Evolutionary conservation across 306 rosid genomes (phyloP).

Genomic region (Quillaja saponaria): DNA sequence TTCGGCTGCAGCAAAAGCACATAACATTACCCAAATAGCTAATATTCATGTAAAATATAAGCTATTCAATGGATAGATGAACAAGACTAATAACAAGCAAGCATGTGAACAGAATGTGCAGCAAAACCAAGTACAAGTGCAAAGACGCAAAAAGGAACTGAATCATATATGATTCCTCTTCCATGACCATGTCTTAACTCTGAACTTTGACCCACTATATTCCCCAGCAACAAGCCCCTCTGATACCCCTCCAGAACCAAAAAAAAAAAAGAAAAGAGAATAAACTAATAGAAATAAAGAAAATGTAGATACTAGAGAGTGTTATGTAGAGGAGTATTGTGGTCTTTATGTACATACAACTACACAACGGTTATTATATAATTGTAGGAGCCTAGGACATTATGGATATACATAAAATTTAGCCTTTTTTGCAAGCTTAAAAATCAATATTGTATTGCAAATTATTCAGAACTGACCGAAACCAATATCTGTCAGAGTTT

Average conservation of each 20-base stretch:
- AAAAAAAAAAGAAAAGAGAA: conserved; percentile 1
- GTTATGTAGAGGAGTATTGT: no score
- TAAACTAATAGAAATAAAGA: no score
- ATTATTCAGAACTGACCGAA: background rate
- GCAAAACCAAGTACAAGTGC: background rate
- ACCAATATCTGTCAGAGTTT: background rate
- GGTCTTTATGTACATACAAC: no score
- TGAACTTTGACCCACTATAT: conserved; percentile 11
- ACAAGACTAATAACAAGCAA: conserved; percentile 27
- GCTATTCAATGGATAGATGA: conserved; percentile 16
- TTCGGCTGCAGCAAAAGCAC: conserved; percentile 73
- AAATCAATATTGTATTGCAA: background rate
- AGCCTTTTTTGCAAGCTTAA: no score
- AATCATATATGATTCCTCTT: conserved; percentile 3
- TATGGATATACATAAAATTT: no score
- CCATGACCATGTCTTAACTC: conserved; percentile 6
- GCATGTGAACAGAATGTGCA: conserved; percentile 11
- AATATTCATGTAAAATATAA: conserved; percentile 12
- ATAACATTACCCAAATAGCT: conserved; percentile 32
- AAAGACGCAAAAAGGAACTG: conserved; percentile 12
- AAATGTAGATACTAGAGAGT: no score
- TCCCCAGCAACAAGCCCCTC: conserved; percentile 3
- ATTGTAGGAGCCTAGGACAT: no score
- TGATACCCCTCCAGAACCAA: background rate
- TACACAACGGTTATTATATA: no score